Evolutionary conservation across 2,329 filamentous ascomycete species (phyloP).

Genomic region (Phoma sp.): DNA sequence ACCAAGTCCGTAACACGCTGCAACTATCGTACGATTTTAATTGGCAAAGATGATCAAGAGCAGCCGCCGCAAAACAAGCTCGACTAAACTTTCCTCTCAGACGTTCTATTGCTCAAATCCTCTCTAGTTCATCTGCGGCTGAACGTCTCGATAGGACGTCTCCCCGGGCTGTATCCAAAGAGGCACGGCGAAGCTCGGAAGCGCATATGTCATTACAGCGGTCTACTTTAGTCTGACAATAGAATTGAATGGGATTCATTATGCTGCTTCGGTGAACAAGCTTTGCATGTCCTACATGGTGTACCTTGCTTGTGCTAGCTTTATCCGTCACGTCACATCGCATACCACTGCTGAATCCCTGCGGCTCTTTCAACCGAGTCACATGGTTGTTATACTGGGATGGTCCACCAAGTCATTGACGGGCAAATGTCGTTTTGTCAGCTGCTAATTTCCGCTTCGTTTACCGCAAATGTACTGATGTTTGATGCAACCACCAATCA

Average conservation of each 20-base stretch:
- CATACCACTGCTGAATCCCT: not conserved
- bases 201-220: not conserved
- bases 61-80: not conserved
- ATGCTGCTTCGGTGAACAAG: conserved; percentile 5
- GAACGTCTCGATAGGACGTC: not conserved
- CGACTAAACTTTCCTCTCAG: not conserved
- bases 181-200: conserved; percentile 15
- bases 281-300: conserved; percentile 7
- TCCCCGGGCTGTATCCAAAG: not conserved
- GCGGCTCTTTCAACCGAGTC: not conserved
- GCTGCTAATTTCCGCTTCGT: not conserved
- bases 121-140: conserved; percentile 4
- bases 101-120: not conserved
- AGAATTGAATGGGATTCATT: not conserved
- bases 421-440: not conserved
- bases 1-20: not conserved
- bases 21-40: conserved; percentile 13
- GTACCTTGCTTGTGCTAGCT: conserved; percentile 11
- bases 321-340: conserved; percentile 4
- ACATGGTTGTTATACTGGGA: not conserved
- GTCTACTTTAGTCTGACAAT: not conserved
- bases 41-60: not conserved
- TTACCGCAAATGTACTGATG: conserved; percentile 5
- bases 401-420: not conserved
- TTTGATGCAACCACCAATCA: conserved; percentile 5